Base-by-base conservation (phyloP, 2,329 filamentous ascomycete genomes). In the Aspergillus quadricinctus region DNA sequence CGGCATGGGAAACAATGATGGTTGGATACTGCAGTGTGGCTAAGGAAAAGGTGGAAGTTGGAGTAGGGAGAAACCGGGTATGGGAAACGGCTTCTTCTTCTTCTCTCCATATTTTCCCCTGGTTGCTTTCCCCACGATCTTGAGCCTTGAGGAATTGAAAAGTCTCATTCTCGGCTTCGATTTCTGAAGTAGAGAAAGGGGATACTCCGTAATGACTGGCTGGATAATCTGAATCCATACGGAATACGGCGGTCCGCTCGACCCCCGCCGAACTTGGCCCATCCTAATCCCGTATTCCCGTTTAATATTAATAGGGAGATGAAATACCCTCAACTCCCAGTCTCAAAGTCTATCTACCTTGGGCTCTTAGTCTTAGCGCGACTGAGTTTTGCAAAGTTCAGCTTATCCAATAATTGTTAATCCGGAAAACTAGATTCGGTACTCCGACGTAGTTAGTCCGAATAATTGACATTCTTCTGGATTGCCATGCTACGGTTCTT, bases 181-280 rank as follows among this genome's bases (percentile, higher is more conserved):
- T 17, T 17, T 3, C 31, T 17, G 31, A 17, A 37, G 17, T 37
- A 37, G 31, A 7, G 31, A 17, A 29, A 37, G 2, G 14, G 5
- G 31, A 37, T 37, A 17, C 14, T 37, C 11, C 14, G 29, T 11
- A 35, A 14, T 25, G 11, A 53, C 29, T 25, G 50, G 48, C 37
- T 40, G 10, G 21, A 19, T 8, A 29, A 29, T 52, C 23, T 23
- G 23, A 23, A 23, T 23, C 23, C 23, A 23, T 23, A 23, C 23
- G 23, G 23, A 23, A 23, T 23, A 23, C 23, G 23, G 23, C 2
- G 43, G 25, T 49, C 52, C 52, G 51, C 45, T 53, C 53, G 50
- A 59, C 56, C 57, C 57, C 57, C 61, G 51, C 59, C 57, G 60
- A 64, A 58, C 53, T 57, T 59, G 54, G 57, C 57, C 61, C 60